These are phyloP conservation scores for Prunella vulgaris DNA, from an alignment of 257 asterid species.

Conservation along the genomic window DNA sequence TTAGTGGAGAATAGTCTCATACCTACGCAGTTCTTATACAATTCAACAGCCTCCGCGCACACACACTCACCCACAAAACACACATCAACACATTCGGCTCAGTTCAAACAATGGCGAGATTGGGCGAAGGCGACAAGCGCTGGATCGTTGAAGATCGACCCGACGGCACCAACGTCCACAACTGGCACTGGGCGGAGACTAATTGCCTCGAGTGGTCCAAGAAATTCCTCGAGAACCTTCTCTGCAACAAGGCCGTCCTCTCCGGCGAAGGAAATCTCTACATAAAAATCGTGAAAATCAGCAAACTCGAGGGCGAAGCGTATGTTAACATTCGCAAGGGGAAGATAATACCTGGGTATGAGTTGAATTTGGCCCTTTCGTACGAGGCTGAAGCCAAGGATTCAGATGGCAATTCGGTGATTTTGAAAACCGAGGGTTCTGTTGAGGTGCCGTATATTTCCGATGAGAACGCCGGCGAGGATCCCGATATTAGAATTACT, in stretches of 20 bases:
- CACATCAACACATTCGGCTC: neutral
- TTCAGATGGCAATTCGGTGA: constrained; percentile 38
- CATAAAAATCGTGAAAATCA: constrained; percentile 45
- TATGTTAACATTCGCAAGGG: constrained; percentile 92
- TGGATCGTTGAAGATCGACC: constrained; percentile 97
- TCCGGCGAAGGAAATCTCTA: constrained; percentile 66
- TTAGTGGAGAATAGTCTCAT: constrained; percentile 30
- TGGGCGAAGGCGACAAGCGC: constrained; percentile 92
- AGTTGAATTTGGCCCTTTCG: constrained; percentile 51
- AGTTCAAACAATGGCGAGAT: constrained; percentile 77
- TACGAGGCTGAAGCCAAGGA: constrained; percentile 81
- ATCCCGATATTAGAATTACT: constrained; percentile 55
- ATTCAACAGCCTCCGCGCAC: constrained; percentile 3
- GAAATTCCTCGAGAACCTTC: constrained; percentile 51
- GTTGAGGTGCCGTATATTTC: constrained; percentile 83
- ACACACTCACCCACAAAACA: neutral
- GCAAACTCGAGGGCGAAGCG: constrained; percentile 80
- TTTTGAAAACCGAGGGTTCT: constrained; percentile 54
- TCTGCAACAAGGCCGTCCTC: constrained; percentile 43
- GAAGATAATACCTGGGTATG: constrained; percentile 85
- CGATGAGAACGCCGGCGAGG: constrained; percentile 95
- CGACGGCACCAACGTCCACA: constrained; percentile 95
- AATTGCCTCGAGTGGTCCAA: constrained; percentile 86
- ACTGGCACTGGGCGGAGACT: constrained; percentile 98
- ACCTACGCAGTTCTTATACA: neutral